A percentile compares a stretch with the other conserved stretches of the same genome.
Evolutionary conservation across 768 basidiomycete genomes (phyloP).

Genomic region (Boletus bicolor): DNA sequence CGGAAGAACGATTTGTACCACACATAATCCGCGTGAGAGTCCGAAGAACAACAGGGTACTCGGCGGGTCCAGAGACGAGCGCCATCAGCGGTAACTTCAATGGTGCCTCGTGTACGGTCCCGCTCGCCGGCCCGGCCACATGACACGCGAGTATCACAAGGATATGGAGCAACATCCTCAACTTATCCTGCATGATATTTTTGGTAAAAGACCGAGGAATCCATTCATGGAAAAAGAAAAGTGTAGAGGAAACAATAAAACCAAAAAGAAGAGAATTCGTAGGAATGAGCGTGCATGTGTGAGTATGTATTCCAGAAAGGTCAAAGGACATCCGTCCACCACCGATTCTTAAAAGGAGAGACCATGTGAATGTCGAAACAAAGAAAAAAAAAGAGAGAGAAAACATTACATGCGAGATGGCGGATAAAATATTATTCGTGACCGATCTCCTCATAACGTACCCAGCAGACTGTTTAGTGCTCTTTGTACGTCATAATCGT

Average conservation of each 20-base stretch:
- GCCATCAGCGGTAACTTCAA: not conserved
- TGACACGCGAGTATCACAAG: not conserved
- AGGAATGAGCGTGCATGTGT: slow-evolving; percentile 31
- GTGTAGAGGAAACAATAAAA: not conserved
- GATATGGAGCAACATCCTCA: not conserved
- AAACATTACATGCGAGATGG: slow-evolving; percentile 22
- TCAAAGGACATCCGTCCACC: slow-evolving; percentile 16
- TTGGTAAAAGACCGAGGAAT: slow-evolving; percentile 14
- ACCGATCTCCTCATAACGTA: slow-evolving; percentile 12
- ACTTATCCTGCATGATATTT: not conserved
- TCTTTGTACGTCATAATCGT: slow-evolving; percentile 77
- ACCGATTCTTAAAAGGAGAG: slow-evolving; percentile 17
- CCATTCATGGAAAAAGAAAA: slow-evolving; percentile 11
- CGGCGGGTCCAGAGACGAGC: not conserved
- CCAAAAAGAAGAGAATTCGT: not conserved
- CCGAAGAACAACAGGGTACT: not conserved
- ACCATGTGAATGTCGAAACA: slow-evolving; percentile 5
- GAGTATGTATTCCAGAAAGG: slow-evolving; percentile 28
- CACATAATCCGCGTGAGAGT: slow-evolving; percentile 17
- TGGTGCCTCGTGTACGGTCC: not conserved
- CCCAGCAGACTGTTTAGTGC: slow-evolving; percentile 75
- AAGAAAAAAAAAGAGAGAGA: not conserved
- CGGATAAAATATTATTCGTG: slow-evolving; percentile 11
- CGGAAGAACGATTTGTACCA: slow-evolving; percentile 8
- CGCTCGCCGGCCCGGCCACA: not conserved